Evolutionary conservation across 306 rosid genomes (phyloP).

Genomic region (Cucurbita ficifolia): DNA sequence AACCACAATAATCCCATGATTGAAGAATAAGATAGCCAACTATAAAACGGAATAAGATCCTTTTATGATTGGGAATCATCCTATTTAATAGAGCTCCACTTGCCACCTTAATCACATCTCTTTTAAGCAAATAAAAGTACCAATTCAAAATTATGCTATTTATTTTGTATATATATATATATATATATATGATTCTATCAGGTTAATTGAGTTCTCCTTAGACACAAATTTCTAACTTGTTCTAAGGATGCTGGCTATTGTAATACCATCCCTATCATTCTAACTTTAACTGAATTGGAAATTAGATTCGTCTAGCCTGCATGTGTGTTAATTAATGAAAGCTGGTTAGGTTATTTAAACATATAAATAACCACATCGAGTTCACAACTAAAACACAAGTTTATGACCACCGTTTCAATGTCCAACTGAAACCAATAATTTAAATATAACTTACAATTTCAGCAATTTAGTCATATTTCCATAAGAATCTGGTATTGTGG

Average conservation of each 20-base stretch:
- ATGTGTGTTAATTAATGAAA: background rate
- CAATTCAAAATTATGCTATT: background rate
- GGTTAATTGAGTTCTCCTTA: background rate
- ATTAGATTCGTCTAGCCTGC: background rate
- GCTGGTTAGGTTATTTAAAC: background rate
- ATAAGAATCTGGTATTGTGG: slow-evolving; percentile 25
- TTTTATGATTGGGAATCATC: background rate
- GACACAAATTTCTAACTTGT: background rate
- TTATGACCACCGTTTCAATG: background rate
- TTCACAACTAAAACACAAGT: background rate
- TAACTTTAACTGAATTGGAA: background rate
- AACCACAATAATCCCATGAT: too few relatives aligned
- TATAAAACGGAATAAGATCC: background rate
- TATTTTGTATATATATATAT: background rate
- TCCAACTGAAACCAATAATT: background rate
- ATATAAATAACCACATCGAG: background rate
- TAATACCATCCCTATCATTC: background rate
- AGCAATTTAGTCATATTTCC: slow-evolving; percentile 24
- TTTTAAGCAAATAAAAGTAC: background rate
- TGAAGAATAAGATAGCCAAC: too few relatives aligned
- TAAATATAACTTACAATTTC: slow-evolving; percentile 27
- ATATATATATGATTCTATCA: background rate
- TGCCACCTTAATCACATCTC: background rate
- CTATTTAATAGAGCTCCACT: background rate
- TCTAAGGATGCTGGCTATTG: background rate